These are phyloP conservation scores for Pulveroboletus frians DNA, from an alignment of 768 basidiomycete species.

Conservation along the genomic window DNA sequence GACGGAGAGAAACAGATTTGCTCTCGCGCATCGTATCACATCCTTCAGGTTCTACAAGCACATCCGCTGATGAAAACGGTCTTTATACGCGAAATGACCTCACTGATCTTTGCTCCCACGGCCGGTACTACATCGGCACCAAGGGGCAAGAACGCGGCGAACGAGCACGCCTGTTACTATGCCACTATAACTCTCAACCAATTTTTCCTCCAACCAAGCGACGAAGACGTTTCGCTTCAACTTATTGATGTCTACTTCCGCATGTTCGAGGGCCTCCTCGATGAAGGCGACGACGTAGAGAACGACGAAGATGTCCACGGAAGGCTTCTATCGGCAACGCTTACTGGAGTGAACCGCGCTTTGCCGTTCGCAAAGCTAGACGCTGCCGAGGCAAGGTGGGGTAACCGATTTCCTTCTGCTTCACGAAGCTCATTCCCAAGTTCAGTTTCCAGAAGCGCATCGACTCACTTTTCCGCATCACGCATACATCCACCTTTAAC, in stretches of 20 bases:
- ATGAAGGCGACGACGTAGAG: constrained; percentile 42
- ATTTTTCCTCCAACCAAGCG: constrained; percentile 63
- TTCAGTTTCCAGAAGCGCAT: constrained; percentile 78
- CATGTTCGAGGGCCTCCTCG: constrained; percentile 84
- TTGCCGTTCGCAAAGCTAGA: constrained; percentile 87
- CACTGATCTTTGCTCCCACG: constrained; percentile 51
- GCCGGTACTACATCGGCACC: constrained; percentile 6
- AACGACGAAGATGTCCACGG: constrained; percentile 64
- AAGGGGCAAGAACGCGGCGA: constrained; percentile 35
- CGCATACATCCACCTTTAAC: constrained; percentile 95
- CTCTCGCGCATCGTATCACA: constrained; percentile 83
- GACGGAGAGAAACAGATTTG: constrained; percentile 85
- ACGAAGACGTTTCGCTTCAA: constrained; percentile 68
- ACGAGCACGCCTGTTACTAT: constrained; percentile 84
- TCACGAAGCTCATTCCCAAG: background rate
- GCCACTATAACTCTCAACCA: constrained; percentile 93
- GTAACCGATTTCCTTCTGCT: constrained; percentile 2
- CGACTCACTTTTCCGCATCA: constrained; percentile 90
- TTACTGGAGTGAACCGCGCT: constrained; percentile 94
- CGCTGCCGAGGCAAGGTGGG: constrained; percentile 59
- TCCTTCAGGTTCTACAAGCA: constrained; percentile 82
- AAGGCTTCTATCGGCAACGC: constrained; percentile 79
- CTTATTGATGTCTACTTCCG: constrained; percentile 92
- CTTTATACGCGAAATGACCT: constrained; percentile 79
- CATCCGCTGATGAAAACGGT: constrained; percentile 93